These are phyloP conservation scores for Wilcoxina mikolae DNA, from an alignment of 495 filamentous ascomycete species.

Conservation along the genomic window DNA sequence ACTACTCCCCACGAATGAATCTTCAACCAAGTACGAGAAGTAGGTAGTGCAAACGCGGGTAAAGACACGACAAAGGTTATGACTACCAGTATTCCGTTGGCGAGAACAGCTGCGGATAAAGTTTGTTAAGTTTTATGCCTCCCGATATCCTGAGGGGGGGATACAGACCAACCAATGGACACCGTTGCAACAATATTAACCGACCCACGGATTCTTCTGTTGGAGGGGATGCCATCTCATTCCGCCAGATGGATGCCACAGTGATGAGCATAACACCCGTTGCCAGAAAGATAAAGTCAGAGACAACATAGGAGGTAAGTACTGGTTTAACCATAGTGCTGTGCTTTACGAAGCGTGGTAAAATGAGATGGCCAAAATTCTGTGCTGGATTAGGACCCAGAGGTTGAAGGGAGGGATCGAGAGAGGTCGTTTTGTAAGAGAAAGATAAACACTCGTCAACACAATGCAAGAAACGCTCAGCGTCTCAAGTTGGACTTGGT, in stretches of 20 bases:
- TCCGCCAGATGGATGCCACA: slow-evolving; percentile 45
- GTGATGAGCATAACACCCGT: slow-evolving; percentile 49
- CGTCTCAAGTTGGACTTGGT: too few species aligned
- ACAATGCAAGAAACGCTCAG: too few species aligned
- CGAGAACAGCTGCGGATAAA: slow-evolving; percentile 41
- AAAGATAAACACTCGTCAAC: too few species aligned
- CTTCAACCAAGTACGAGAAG: slow-evolving; percentile 43
- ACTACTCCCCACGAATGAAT: slow-evolving; percentile 45
- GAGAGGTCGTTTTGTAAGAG: too few species aligned
- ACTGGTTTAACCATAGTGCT: slow-evolving; percentile 45
- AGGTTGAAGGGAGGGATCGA: too few species aligned
- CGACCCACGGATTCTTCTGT: slow-evolving; percentile 44
- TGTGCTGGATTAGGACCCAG: too few species aligned
- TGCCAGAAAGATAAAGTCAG: slow-evolving; percentile 46
- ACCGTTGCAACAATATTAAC: slow-evolving; percentile 46
- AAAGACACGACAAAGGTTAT: slow-evolving; percentile 42
- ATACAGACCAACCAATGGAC: slow-evolving; percentile 42
- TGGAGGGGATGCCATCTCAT: slow-evolving; percentile 32
- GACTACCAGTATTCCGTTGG: slow-evolving; percentile 47
- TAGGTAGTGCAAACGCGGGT: slow-evolving; percentile 44
- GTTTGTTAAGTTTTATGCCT: background rate
- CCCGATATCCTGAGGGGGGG: background rate
- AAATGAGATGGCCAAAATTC: too few species aligned
- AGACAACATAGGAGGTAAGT: slow-evolving; percentile 40
- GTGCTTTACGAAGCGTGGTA: too few species aligned